Percentiles rank a stretch among this genome's conserved stretches.
phyloP scores from a whole-genome alignment of 164 flowering plant species.

The Kingdonia uniflora region DNA sequence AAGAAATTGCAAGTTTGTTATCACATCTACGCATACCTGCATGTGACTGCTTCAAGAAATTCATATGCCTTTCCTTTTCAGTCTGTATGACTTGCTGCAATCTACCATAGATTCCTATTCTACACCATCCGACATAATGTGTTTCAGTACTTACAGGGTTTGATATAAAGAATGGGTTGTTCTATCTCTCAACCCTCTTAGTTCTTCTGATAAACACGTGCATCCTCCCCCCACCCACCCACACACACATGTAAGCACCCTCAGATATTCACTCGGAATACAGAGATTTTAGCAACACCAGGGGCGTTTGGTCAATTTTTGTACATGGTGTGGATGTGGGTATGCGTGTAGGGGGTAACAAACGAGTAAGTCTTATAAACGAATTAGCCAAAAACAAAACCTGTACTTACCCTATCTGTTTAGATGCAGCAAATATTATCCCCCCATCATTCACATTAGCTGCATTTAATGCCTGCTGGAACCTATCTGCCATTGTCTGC shows the following conservation, averaged over 20 bases:
- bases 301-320: too few species aligned
- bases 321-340: too few species aligned
- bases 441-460: conserved; percentile 21
- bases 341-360: neutral
- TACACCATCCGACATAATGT: too few species aligned
- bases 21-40: conserved; percentile 18
- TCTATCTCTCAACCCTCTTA: too few species aligned
- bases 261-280: neutral
- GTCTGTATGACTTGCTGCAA: conserved; percentile 62
- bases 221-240: too few species aligned
- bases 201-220: too few species aligned
- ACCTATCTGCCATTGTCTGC: conserved; percentile 48
- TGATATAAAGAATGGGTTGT: too few species aligned
- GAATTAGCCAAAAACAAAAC: neutral
- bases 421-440: conserved; percentile 17
- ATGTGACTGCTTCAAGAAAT: conserved; percentile 34
- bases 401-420: conserved; percentile 31
- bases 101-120: conserved; percentile 46
- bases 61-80: conserved; percentile 46
- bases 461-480: conserved; percentile 56
- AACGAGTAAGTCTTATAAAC: neutral
- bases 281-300: too few species aligned
- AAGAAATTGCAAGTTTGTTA: too few species aligned
- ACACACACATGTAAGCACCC: neutral
- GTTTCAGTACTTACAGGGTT: too few species aligned